phyloP scores from a whole-genome alignment of 441 rosid genomes.

The Populus hybrid region DNA sequence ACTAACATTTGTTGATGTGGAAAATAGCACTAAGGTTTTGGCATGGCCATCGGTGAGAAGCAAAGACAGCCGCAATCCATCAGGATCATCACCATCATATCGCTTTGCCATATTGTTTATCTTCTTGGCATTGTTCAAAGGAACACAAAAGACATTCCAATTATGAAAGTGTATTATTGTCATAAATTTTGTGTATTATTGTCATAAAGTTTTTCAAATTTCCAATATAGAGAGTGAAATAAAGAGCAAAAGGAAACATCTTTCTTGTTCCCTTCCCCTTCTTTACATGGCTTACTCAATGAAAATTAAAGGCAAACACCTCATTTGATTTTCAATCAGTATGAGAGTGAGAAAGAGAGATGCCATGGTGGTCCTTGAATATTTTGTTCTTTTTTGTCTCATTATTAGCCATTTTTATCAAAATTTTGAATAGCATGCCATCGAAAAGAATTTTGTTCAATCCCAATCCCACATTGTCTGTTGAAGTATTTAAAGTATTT shows the following conservation, averaged over 20 bases:
- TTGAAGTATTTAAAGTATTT: too few relatives aligned
- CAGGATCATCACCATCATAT: too few relatives aligned
- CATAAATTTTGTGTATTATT: not conserved
- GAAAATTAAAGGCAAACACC: not conserved
- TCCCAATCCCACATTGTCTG: not conserved
- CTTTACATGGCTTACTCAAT: slow-evolving; percentile 24
- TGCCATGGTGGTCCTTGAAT: not conserved
- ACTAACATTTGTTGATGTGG: too few relatives aligned
- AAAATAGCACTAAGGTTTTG: too few relatives aligned
- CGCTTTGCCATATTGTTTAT: too few relatives aligned
- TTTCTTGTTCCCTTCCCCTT: slow-evolving; percentile 20
- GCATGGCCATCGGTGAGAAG: too few relatives aligned
- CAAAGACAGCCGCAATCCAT: too few relatives aligned
- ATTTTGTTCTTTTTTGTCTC: slow-evolving; percentile 7
- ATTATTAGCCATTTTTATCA: slow-evolving; percentile 3
- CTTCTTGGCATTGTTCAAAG: too few relatives aligned
- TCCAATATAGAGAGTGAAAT: slow-evolving; percentile 6
- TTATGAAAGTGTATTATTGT: too few relatives aligned
- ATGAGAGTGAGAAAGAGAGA: not conserved
- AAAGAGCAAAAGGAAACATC: not conserved
- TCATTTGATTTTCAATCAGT: too few relatives aligned
- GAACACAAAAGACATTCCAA: not conserved
- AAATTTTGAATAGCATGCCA: slow-evolving; percentile 11
- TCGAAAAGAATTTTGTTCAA: not conserved
- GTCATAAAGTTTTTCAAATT: slow-evolving; percentile 5